Evolutionary conservation across 1,139 yeast genomes (phyloP).

Genomic region (Pichia cactophila): DNA sequence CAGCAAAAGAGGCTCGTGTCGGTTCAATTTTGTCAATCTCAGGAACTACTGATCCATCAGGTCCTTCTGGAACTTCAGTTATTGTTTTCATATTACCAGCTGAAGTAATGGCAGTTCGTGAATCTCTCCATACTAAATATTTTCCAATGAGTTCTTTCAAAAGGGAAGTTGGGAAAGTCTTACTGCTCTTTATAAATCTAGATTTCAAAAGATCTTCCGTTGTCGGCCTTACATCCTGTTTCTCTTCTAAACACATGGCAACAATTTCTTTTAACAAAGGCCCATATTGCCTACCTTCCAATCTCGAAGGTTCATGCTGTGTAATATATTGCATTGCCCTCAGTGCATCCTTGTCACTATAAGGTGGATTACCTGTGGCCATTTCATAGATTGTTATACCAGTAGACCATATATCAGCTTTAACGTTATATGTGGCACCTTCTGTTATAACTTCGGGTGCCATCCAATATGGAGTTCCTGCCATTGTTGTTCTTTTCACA

Average conservation of each 20-base stretch:
- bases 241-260: conserved; percentile 88
- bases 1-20: conserved; percentile 1
- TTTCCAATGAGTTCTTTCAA: conserved; percentile 75
- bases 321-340: conserved; percentile 93
- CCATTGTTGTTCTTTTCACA: conserved; percentile 84
- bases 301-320: conserved; percentile 85
- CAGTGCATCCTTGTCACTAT: conserved; percentile 89
- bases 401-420: conserved; percentile 94
- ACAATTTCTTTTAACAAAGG: conserved; percentile 74
- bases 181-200: conserved; percentile 59
- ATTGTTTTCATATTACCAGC: conserved; percentile 36
- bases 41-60: conserved; percentile 23
- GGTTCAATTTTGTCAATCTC: neutral
- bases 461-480: conserved; percentile 99
- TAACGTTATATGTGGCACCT: conserved; percentile 66
- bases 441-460: conserved; percentile 97
- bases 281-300: conserved; percentile 85
- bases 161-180: conserved; percentile 48
- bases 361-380: conserved; percentile 97
- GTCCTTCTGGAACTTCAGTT: conserved; percentile 16
- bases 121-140: conserved; percentile 75
- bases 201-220: conserved; percentile 81
- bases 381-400: conserved; percentile 93
- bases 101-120: conserved; percentile 21
- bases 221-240: conserved; percentile 76